These are phyloP conservation scores for Adansonia gregorii DNA, from an alignment of 441 rosid genomes.

Conservation along the genomic window DNA sequence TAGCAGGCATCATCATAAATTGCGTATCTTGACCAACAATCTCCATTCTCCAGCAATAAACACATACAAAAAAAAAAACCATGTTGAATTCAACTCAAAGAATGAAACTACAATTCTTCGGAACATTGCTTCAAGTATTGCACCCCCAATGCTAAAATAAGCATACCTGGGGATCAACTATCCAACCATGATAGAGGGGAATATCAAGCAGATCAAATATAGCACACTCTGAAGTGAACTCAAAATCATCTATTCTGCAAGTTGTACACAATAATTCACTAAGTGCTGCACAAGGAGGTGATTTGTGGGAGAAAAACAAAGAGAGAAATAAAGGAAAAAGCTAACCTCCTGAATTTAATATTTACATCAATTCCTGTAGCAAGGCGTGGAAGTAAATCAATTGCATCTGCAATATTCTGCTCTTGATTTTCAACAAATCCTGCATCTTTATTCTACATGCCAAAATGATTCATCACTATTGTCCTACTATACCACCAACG, in stretches of 20 bases:
- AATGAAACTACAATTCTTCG: neutral
- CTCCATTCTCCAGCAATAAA: slow-evolving; percentile 8
- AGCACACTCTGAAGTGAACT: slow-evolving; percentile 92
- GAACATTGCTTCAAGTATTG: slow-evolving; percentile 2
- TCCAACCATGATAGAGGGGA: slow-evolving; percentile 97
- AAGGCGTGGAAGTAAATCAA: slow-evolving; percentile 88
- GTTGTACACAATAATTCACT: slow-evolving; percentile 26
- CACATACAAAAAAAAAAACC: neutral
- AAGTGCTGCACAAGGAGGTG: slow-evolving; percentile 11
- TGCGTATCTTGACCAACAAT: slow-evolving; percentile 4
- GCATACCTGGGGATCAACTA: slow-evolving; percentile 64
- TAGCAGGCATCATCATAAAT: slow-evolving; percentile 14
- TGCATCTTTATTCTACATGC: slow-evolving; percentile 76
- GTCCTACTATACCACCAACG: slow-evolving; percentile 23
- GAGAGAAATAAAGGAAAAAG: slow-evolving; percentile 17
- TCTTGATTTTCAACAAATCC: slow-evolving; percentile 92
- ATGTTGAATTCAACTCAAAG: neutral
- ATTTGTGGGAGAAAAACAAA: neutral
- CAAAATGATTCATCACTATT: slow-evolving; percentile 25
- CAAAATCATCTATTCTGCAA: slow-evolving; percentile 97
- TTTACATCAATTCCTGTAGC: slow-evolving; percentile 98
- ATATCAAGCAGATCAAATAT: slow-evolving; percentile 97
- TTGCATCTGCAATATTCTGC: slow-evolving; percentile 94
- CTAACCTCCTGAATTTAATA: slow-evolving; percentile 88
- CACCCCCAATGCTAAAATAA: slow-evolving; percentile 5